Base-by-base conservation (phyloP, 2,329 filamentous ascomycete genomes). In the Fusarium virguliforme region DNA sequence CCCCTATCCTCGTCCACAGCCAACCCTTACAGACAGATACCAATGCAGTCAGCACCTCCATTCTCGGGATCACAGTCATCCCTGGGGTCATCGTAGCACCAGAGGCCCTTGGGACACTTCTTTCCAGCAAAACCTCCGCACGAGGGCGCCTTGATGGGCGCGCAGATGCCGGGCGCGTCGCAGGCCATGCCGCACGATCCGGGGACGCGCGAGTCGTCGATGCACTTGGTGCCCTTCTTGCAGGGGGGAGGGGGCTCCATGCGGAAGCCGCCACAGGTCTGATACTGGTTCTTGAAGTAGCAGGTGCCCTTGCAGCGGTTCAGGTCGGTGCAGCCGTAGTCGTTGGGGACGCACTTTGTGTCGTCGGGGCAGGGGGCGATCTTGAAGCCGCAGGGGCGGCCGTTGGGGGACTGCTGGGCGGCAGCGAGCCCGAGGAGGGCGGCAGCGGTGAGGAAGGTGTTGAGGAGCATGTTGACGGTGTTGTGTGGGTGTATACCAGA, bases 141-240 rank as follows among this genome's bases (percentile, higher is more conserved):
- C 0, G 32, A 40, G 1, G 50, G 58, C 2, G 59, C 60, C 6
- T 67, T 67, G 26, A 64, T 68, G 28, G 76, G 75, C 1, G 79
- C 68, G 48, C 78, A 82, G 26, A 82, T 81, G 2, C 80, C 80
- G 0, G 77, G 77, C 7, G 22, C 57, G 43, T 82, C 80, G 59
- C 80, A 82, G 4, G 80, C 77, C 75, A 80, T 69, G 8, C 80
- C 80, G 43, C 80, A 82, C 6, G 56, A 38, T 4, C 18, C 46
- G 1, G 70, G 73, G 9, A 62, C 51, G 38, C 80, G 76, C 10
- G 81, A 80, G 28, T 83, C 80, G 61, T 82, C 74, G 13, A 75
- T 63, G 58, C 81, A 83, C 3, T 67, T 60, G 3, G 68, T 69
- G 10, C 70, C 68, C 18, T 62, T 61, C 32, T 71, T 63, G 69